Evolutionary conservation across 352 stramenopile species (phyloP).

Genomic region (Globisporangium cylindrosporum): DNA sequence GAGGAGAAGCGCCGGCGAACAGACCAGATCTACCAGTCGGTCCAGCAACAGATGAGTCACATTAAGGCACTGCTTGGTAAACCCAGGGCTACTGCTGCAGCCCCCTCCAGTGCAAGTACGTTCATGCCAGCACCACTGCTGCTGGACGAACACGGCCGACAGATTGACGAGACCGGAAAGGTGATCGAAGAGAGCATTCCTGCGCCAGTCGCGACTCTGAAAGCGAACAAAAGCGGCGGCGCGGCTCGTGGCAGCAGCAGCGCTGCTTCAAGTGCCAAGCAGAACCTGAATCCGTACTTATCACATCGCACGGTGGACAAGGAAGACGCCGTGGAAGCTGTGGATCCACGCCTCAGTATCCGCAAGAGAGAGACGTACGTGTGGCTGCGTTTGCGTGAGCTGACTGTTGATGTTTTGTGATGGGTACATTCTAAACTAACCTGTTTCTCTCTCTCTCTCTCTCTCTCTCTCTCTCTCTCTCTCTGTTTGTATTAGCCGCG

Average conservation of each 20-base stretch:
- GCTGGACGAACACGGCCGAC: slow-evolving; percentile 73
- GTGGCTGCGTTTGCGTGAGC: background rate
- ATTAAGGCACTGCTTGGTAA: slow-evolving; percentile 65
- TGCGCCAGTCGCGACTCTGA: slow-evolving; percentile 43
- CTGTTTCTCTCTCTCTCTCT: slow-evolving; percentile 14
- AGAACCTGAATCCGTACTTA: slow-evolving; percentile 75
- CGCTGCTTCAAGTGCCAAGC: slow-evolving; percentile 10
- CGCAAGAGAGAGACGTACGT: slow-evolving; percentile 82
- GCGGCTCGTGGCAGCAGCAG: background rate
- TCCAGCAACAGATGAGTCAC: slow-evolving; percentile 80
- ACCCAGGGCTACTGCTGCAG: slow-evolving; percentile 20
- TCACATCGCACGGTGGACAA: slow-evolving; percentile 73
- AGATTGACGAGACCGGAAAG: slow-evolving; percentile 73
- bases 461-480: slow-evolving; percentile 7
- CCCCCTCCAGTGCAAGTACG: slow-evolving; percentile 16
- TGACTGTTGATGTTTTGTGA: slow-evolving; percentile 14
- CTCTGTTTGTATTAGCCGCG: slow-evolving; percentile 37
- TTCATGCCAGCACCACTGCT: slow-evolving; percentile 80
- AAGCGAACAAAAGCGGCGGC: slow-evolving; percentile 40
- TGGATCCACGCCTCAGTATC: slow-evolving; percentile 75
- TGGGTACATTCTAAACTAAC: background rate
- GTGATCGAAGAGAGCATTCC: slow-evolving; percentile 52
- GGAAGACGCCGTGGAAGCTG: slow-evolving; percentile 58
- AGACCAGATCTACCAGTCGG: slow-evolving; percentile 82
- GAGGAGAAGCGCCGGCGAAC: slow-evolving; percentile 62